Evolutionary conservation across 768 basidiomycete genomes (phyloP).

Genomic region (Omphalotus guepiniiformis): DNA sequence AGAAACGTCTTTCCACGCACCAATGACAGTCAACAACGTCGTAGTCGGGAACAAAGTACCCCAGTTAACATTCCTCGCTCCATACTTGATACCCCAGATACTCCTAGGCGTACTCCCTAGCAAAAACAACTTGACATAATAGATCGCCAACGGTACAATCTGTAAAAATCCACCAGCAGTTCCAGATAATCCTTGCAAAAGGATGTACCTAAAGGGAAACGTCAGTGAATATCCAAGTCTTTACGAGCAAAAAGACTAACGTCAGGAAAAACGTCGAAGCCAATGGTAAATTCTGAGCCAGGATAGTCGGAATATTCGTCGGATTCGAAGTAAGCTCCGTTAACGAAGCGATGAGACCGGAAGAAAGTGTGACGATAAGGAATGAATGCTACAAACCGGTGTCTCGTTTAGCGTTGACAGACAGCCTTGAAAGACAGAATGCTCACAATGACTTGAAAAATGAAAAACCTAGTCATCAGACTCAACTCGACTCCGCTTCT

Average conservation of each 20-base stretch:
- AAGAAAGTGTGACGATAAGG: conserved; percentile 80
- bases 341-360: conserved; percentile 77
- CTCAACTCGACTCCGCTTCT: conserved; percentile 80
- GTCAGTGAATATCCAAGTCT: conserved; percentile 1
- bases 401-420: not conserved
- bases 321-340: conserved; percentile 63
- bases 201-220: conserved; percentile 50
- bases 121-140: conserved; percentile 87
- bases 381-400: conserved; percentile 72
- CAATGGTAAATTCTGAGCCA: conserved; percentile 76
- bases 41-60: conserved; percentile 66
- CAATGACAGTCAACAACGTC: conserved; percentile 80
- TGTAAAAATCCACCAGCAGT: conserved; percentile 79
- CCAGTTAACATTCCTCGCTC: conserved; percentile 66
- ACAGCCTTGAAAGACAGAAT: not conserved
- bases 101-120: conserved; percentile 87
- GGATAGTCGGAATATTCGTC: conserved; percentile 56
- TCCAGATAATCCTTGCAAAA: conserved; percentile 78
- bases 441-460: conserved; percentile 88
- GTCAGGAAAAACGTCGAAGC: conserved; percentile 92
- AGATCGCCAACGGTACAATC: conserved; percentile 68
- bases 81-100: conserved; percentile 81
- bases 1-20: no score
- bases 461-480: conserved; percentile 88
- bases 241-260: conserved; percentile 29